A percentile compares a stretch with the other conserved stretches of the same genome.
These are phyloP conservation scores for Aspergillus cavernicola DNA, from an alignment of 495 filamentous ascomycete species.

Conservation along the genomic window DNA sequence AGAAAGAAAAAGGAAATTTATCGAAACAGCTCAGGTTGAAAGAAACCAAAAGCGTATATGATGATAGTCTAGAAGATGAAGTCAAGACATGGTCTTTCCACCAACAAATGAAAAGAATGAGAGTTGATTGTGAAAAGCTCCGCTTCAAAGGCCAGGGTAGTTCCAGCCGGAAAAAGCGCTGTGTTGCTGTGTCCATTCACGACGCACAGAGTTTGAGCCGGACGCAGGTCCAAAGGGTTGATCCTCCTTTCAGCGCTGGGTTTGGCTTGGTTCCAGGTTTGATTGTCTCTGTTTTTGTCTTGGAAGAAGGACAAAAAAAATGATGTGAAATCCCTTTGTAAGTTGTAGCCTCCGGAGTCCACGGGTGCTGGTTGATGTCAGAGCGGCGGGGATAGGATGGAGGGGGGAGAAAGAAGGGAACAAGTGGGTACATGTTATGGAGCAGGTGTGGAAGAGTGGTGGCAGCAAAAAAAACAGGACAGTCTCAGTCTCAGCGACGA, in stretches of 20 bases:
- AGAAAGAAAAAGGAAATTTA: slow-evolving; percentile 8
- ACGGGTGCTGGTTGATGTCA: slow-evolving; percentile 47
- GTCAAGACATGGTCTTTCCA: slow-evolving; percentile 44
- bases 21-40: no score
- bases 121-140: slow-evolving; percentile 19
- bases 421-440: slow-evolving; percentile 39
- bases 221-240: slow-evolving; percentile 47
- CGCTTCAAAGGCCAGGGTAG: slow-evolving; percentile 26
- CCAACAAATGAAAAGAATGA: slow-evolving; percentile 21
- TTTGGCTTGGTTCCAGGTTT: slow-evolving; percentile 33
- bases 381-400: slow-evolving; percentile 28
- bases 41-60: slow-evolving; percentile 4
- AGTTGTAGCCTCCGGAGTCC: no score
- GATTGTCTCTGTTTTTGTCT: slow-evolving; percentile 33
- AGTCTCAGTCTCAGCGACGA: slow-evolving; percentile 18
- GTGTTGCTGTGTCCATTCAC: slow-evolving; percentile 25
- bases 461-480: slow-evolving; percentile 6
- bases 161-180: slow-evolving; percentile 36
- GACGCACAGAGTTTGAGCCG: slow-evolving; percentile 44
- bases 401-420: slow-evolving; percentile 27
- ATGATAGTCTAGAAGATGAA: slow-evolving; percentile 29
- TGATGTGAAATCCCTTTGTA: slow-evolving; percentile 10
- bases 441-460: slow-evolving; percentile 23
- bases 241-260: slow-evolving; percentile 43
- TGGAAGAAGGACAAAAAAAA: slow-evolving; percentile 18